phyloP scores from a whole-genome alignment of 805 yeast genomes.

The Nematodospora valgi region DNA sequence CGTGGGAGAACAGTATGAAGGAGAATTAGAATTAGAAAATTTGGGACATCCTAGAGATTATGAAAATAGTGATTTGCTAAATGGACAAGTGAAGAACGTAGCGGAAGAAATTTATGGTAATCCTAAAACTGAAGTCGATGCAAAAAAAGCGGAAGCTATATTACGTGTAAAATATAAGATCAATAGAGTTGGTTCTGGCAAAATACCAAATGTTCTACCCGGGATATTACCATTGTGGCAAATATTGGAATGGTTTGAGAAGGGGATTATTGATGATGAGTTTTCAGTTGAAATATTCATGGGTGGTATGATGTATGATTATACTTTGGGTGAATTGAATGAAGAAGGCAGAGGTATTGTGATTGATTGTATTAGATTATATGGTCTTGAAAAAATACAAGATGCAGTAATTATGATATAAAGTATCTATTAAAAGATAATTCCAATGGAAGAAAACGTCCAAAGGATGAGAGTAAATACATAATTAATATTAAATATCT shows the following conservation, averaged over 20 bases:
- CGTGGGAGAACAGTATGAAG: constrained; percentile 3
- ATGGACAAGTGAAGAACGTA: constrained; percentile 13
- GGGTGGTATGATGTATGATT: constrained; percentile 6
- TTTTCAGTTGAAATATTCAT: constrained; percentile 13
- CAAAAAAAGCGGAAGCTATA: constrained; percentile 13
- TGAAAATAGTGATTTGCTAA: constrained; percentile 6
- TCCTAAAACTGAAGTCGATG: constrained; percentile 14
- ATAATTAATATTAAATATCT: too few species aligned
- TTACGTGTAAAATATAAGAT: constrained; percentile 14
- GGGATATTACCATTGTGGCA: constrained; percentile 51
- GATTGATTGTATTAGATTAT: constrained; percentile 41
- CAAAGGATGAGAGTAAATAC: constrained; percentile 1
- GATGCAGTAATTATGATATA: constrained; percentile 18
- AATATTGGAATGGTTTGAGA: constrained; percentile 31
- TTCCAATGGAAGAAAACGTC: constrained; percentile 9
- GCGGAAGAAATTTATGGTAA: constrained; percentile 18
- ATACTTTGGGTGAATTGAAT: constrained; percentile 20
- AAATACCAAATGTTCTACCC: constrained; percentile 44
- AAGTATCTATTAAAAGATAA: constrained; percentile 1
- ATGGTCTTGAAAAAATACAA: constrained; percentile 38
- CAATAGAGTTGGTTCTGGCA: neutral
- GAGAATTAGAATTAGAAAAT: constrained; percentile 13
- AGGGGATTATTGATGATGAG: constrained; percentile 19
- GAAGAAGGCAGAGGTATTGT: constrained; percentile 23
- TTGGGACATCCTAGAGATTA: constrained; percentile 13